Evolutionary conservation across 306 rosid species (phyloP).

Genomic region (Castanospermum australe): DNA sequence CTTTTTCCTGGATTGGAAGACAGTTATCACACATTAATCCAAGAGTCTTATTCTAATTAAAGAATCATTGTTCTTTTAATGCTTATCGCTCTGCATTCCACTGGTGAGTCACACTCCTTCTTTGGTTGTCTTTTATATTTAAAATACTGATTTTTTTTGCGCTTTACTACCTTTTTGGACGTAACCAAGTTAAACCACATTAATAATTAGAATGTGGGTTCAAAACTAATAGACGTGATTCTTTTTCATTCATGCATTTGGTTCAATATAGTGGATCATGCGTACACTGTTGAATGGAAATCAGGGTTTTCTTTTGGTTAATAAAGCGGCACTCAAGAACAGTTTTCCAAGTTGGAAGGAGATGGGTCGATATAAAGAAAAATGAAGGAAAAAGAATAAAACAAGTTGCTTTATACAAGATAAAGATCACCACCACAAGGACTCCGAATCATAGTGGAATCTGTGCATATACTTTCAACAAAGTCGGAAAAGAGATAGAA

Average conservation of each 20-base stretch:
- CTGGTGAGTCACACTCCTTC: no score
- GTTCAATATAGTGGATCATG: background rate
- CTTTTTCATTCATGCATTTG: background rate
- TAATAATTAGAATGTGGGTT: background rate
- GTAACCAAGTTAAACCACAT: no score
- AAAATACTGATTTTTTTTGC: background rate
- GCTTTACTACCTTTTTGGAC: background rate
- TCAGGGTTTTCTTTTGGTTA: background rate
- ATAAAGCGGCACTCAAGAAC: background rate
- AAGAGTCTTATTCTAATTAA: no score
- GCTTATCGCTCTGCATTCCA: no score
- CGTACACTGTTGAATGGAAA: background rate
- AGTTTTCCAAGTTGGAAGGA: background rate
- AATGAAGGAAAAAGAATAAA: background rate
- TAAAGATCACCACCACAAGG: background rate
- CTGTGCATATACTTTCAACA: background rate
- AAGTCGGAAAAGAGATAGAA: background rate
- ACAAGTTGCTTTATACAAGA: background rate
- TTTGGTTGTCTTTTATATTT: background rate
- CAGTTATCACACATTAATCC: no score
- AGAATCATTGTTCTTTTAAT: no score
- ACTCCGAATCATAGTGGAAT: background rate
- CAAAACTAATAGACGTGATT: background rate
- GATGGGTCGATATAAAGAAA: background rate
- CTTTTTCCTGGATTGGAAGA: no score